A percentile compares a stretch with the other conserved stretches of the same genome.
phyloP scores from a whole-genome alignment of 164 flowering plant species.

The Aristolochia californica region DNA sequence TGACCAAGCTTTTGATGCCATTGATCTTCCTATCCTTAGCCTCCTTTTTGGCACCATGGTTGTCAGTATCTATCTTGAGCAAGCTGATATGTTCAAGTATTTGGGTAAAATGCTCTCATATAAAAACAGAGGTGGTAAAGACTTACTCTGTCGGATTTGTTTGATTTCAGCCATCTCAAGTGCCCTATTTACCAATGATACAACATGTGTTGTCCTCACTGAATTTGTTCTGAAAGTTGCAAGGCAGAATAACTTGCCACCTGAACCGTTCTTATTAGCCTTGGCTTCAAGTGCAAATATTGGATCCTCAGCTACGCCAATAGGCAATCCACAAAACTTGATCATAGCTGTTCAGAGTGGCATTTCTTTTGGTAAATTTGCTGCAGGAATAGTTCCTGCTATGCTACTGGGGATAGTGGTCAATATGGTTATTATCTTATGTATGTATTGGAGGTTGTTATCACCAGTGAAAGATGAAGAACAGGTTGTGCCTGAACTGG shows the following conservation, averaged over 20 bases:
- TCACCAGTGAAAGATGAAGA: slow-evolving; percentile 47
- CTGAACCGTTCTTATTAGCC: slow-evolving; percentile 77
- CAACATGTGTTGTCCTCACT: slow-evolving; percentile 74
- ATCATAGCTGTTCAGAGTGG: slow-evolving; percentile 73
- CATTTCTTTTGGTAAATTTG: slow-evolving; percentile 58
- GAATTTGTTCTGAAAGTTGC: slow-evolving; percentile 80
- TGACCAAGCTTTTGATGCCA: slow-evolving; percentile 64
- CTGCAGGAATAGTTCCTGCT: slow-evolving; percentile 59
- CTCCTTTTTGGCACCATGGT: slow-evolving; percentile 93
- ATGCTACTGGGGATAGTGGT: slow-evolving; percentile 56
- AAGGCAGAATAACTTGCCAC: slow-evolving; percentile 78
- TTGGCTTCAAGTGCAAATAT: slow-evolving; percentile 88
- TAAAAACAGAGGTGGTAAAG: slow-evolving; percentile 69
- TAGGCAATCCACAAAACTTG: slow-evolving; percentile 88
- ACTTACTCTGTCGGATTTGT: slow-evolving; percentile 58
- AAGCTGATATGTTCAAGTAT: slow-evolving; percentile 81
- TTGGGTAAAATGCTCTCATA: slow-evolving; percentile 61
- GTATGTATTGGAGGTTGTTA: slow-evolving; percentile 56
- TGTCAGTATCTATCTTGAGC: slow-evolving; percentile 64
- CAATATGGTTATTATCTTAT: slow-evolving; percentile 45
- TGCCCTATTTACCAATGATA: slow-evolving; percentile 87
- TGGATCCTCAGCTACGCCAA: slow-evolving; percentile 89
- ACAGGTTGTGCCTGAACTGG: slow-evolving; percentile 30
- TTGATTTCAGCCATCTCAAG: slow-evolving; percentile 75
- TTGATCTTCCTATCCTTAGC: slow-evolving; percentile 84